Conservation (phyloP, 805 yeast genomes). For the Candida nemodendra region DNA sequence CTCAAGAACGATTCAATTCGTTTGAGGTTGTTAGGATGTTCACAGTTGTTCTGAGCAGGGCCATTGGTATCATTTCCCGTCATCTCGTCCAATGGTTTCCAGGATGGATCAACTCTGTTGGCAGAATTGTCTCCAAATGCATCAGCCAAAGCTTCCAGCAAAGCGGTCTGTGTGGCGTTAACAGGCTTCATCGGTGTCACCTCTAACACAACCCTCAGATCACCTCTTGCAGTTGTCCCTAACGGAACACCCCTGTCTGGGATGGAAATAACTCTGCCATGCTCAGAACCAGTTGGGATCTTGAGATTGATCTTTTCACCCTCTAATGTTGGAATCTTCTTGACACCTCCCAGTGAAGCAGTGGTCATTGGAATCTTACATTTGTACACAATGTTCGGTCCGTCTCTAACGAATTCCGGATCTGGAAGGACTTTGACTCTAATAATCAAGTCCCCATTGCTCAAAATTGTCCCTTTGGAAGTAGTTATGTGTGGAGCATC, state of each 20-base stretch:
- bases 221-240: conserved; percentile 61
- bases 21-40: conserved; percentile 49
- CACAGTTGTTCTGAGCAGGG: conserved; percentile 18
- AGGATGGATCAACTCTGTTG: conserved; percentile 57
- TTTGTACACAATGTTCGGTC: conserved; percentile 62
- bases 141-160: conserved; percentile 93
- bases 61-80: conserved; percentile 5
- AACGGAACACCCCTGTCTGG: conserved; percentile 88
- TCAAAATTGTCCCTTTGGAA: conserved; percentile 63
- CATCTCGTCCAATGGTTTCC: conserved; percentile 36
- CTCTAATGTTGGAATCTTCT: conserved; percentile 82
- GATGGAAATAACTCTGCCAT: conserved; percentile 68
- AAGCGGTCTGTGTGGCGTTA: conserved; percentile 80
- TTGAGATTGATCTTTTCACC: conserved; percentile 74
- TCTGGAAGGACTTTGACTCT: conserved; percentile 79
- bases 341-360: conserved; percentile 91
- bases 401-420: conserved; percentile 62
- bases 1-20: conserved; percentile 59
- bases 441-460: conserved; percentile 85
- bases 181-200: conserved; percentile 73
- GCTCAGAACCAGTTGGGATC: conserved; percentile 82
- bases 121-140: conserved; percentile 81
- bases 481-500: conserved; percentile 80
- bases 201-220: conserved; percentile 69
- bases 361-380: conserved; percentile 87